These are phyloP conservation scores for Paramyrothecium roridum DNA, from an alignment of 2,329 filamentous ascomycete species.

Conservation along the genomic window DNA sequence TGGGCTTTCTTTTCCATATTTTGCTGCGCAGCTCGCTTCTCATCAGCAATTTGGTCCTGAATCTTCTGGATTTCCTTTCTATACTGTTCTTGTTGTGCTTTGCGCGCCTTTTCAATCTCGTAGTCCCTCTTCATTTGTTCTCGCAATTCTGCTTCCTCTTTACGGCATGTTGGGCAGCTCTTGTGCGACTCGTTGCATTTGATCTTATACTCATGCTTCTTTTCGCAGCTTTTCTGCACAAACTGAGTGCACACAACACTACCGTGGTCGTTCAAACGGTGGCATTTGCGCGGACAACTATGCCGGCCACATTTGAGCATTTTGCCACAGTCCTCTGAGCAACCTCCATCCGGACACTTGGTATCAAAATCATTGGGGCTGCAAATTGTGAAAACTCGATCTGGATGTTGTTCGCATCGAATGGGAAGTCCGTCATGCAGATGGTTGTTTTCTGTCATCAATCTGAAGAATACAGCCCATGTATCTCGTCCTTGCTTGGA, in stretches of 20 bases:
- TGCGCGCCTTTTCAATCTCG: conserved; percentile 46
- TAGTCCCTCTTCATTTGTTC: conserved; percentile 42
- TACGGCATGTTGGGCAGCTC: conserved; percentile 48
- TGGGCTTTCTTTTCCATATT: conserved; percentile 40
- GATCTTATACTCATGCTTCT: conserved; percentile 45
- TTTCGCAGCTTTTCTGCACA: conserved; percentile 46
- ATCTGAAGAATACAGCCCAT: conserved; percentile 57
- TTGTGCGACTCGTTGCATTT: conserved; percentile 38
- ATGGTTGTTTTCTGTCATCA: conserved; percentile 46
- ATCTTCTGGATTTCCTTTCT: conserved; percentile 40
- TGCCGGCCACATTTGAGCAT: conserved; percentile 56
- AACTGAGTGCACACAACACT: conserved; percentile 31
- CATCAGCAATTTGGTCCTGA: conserved; percentile 51
- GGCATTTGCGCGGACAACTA: conserved; percentile 57
- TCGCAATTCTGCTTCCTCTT: conserved; percentile 42
- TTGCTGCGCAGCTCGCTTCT: conserved; percentile 40
- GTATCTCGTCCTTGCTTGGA: conserved; percentile 36
- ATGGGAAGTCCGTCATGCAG: conserved; percentile 61
- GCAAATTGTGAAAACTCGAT: conserved; percentile 41
- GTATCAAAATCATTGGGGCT: conserved; percentile 55
- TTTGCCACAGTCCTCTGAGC: conserved; percentile 52
- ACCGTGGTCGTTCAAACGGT: conserved; percentile 57
- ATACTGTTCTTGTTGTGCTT: conserved; percentile 42
- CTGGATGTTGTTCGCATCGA: conserved; percentile 56
- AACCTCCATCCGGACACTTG: conserved; percentile 68